Percentiles rank a stretch among this genome's conserved stretches.
Conservation (phyloP, 2,329 filamentous ascomycete genomes). For the Trichoderma aggressivum region DNA sequence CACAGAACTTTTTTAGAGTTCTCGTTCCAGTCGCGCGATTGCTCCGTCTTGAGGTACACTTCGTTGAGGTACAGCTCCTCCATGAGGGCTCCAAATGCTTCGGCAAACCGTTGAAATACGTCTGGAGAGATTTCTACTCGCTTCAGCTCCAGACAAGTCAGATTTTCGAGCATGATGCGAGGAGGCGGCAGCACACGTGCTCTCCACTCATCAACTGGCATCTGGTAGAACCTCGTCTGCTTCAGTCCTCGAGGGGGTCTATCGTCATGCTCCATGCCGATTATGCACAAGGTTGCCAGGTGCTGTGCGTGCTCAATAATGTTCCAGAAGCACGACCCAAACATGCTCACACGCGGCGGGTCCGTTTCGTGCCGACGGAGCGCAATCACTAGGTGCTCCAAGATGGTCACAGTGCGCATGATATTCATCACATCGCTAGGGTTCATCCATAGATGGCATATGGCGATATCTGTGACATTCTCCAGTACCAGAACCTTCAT, state of each 20-base stretch:
- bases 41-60: slow-evolving; percentile 43
- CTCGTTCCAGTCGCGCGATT: slow-evolving; percentile 33
- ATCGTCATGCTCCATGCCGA: slow-evolving; percentile 43
- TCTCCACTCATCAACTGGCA: slow-evolving; percentile 39
- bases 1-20: slow-evolving; percentile 39
- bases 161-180: slow-evolving; percentile 34
- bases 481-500: slow-evolving; percentile 49
- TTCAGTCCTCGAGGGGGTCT: slow-evolving; percentile 37
- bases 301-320: slow-evolving; percentile 44
- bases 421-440: slow-evolving; percentile 50
- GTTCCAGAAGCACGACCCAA: slow-evolving; percentile 48
- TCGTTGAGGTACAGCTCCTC: slow-evolving; percentile 45
- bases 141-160: slow-evolving; percentile 45
- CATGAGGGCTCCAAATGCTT: slow-evolving; percentile 38
- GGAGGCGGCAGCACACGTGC: slow-evolving; percentile 38
- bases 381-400: slow-evolving; percentile 47
- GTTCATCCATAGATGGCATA: slow-evolving; percentile 49
- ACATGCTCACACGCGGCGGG: slow-evolving; percentile 34
- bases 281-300: slow-evolving; percentile 47
- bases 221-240: slow-evolving; percentile 37
- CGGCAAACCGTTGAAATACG: slow-evolving; percentile 34
- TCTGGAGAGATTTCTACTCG: slow-evolving; percentile 39
- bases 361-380: slow-evolving; percentile 44
- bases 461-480: slow-evolving; percentile 46
- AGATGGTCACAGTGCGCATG: slow-evolving; percentile 37